Conservation (phyloP, 257 asterid genomes). For the Salvia hispanica region DNA sequence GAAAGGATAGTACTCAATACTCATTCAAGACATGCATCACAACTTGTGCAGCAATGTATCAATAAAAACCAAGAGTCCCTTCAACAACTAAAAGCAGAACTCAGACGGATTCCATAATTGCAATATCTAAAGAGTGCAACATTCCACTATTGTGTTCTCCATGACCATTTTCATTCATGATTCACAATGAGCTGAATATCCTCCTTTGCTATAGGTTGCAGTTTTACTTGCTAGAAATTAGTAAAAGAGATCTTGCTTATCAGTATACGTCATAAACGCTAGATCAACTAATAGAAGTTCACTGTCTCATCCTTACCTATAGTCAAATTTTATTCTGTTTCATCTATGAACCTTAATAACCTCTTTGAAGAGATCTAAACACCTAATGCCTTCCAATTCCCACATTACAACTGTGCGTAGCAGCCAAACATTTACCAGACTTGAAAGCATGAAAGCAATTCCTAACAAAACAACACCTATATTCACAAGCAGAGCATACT, state of each 20-base stretch:
- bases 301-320: not conserved
- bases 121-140: not conserved
- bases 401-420: not conserved
- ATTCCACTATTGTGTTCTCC: too few species aligned
- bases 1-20: not conserved
- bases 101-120: not conserved
- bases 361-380: not conserved
- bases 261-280: not conserved
- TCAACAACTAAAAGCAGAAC: conserved; percentile 1
- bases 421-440: not conserved
- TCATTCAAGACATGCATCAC: conserved; percentile 17
- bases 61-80: not conserved
- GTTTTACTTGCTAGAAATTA: not conserved
- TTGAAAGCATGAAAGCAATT: not conserved
- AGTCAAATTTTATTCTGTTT: not conserved
- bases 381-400: too few species aligned
- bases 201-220: not conserved
- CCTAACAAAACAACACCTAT: not conserved
- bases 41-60: not conserved
- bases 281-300: not conserved
- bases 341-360: too few species aligned
- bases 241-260: not conserved
- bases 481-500: conserved; percentile 10
- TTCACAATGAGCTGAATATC: too few species aligned
- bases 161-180: too few species aligned